phyloP scores from a whole-genome alignment of 306 rosid species.

The Vigna trinervia region DNA sequence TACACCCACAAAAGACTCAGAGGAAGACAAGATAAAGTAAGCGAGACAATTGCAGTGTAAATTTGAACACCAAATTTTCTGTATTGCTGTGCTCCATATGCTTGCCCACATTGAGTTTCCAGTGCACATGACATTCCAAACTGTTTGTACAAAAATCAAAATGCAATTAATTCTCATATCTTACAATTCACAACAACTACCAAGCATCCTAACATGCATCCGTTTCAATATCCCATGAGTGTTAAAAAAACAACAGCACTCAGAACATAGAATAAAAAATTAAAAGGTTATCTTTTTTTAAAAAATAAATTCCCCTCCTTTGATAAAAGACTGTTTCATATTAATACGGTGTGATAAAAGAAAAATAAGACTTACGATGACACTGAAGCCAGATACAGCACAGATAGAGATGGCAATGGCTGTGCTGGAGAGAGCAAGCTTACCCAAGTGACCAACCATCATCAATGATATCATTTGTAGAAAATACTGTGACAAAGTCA shows the following conservation, averaged over 20 bases:
- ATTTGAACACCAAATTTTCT: conserved; percentile 59
- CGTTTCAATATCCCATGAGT: no score
- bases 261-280: neutral
- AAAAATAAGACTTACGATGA: conserved; percentile 52
- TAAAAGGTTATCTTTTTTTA: no score
- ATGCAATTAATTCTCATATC: conserved; percentile 1
- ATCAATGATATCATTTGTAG: conserved; percentile 56
- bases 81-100: conserved; percentile 73
- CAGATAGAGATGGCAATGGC: conserved; percentile 64
- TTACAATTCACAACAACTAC: neutral
- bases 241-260: neutral
- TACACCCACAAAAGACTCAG: conserved; percentile 63
- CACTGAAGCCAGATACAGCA: conserved; percentile 65
- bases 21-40: conserved; percentile 67
- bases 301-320: neutral
- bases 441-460: conserved; percentile 76
- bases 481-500: conserved; percentile 54
- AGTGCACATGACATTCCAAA: conserved; percentile 73
- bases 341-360: no score
- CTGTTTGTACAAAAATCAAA: conserved; percentile 49
- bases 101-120: conserved; percentile 73
- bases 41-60: conserved; percentile 62
- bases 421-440: conserved; percentile 69
- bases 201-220: neutral
- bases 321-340: neutral